Base-by-base conservation (phyloP, 257 asterid species). In the Ocimum tenuiflorum region DNA sequence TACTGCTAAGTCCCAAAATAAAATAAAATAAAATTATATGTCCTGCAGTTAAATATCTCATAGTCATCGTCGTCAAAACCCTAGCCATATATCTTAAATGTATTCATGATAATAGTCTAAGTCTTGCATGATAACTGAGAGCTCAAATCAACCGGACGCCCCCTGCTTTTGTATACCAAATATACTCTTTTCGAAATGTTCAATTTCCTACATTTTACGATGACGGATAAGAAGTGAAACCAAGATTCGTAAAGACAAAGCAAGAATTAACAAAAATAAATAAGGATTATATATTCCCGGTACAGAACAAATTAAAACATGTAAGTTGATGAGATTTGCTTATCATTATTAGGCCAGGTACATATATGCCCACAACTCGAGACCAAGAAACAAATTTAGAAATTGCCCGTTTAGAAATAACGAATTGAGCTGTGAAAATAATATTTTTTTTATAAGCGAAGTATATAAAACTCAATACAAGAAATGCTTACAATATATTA, bases 1-100 rank as follows among this genome's bases (percentile, higher is more conserved):
- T 31, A 57, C 43, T 38, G 9, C 43, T 8, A 1, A 7, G 9
- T 64, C 43, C 3, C 12, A 3, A 52, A 61, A 54, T 36, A 19
- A n/a, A 39, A 4, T 0, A 12, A 9, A 38, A 4, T 3, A 13
- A 3, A 12, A 63, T 14, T 0, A 31, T 23, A 2, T 18, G 4
- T 65, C 56, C 50, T 29, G 17, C 38, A 47, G 65, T 70, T 63
- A 35, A 69, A 70, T 43, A 47, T 15, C 35, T 62, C 67, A 67
- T 67, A n/a, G n/a, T n/a, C n/a, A n/a, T n/a, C n/a, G n/a, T n/a
- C n/a, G n/a, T n/a, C n/a, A n/a, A n/a, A n/a, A n/a, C n/a, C n/a
- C n/a, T n/a, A n/a, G n/a, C n/a, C n/a, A n/a, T n/a, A n/a, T n/a
- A n/a, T n/a, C n/a, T n/a, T n/a, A n/a, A n/a, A n/a, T n/a, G n/a